These are phyloP conservation scores for Urostyla sp. DNA, from an alignment of 73 alveolate species.

Conservation along the genomic window DNA sequence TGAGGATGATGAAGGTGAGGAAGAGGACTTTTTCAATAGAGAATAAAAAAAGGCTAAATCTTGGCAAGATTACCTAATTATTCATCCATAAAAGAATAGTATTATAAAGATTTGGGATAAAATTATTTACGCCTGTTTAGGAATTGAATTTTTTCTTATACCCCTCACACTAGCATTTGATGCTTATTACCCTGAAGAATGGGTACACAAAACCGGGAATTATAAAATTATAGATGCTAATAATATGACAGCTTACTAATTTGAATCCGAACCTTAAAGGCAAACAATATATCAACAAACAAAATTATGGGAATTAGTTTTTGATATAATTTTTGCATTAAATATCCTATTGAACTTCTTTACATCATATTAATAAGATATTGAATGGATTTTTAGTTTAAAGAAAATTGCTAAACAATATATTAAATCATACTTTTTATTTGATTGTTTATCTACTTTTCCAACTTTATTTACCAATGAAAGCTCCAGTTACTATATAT, in stretches of 20 bases:
- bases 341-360: constrained; percentile 58
- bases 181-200: neutral
- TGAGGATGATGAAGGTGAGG: constrained; percentile 34
- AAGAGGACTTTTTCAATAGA: constrained; percentile 4
- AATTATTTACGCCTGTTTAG: constrained; percentile 22
- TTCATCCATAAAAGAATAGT: constrained; percentile 57
- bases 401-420: constrained; percentile 48
- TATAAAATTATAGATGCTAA: too few relatives aligned
- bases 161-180: constrained; percentile 64
- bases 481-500: constrained; percentile 15
- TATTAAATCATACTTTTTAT: constrained; percentile 42
- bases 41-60: constrained; percentile 1
- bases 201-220: constrained; percentile 1
- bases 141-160: constrained; percentile 32
- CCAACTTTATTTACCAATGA: constrained; percentile 45
- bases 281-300: too few relatives aligned
- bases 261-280: too few relatives aligned
- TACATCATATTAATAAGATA: constrained; percentile 65
- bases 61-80: constrained; percentile 11
- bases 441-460: constrained; percentile 61
- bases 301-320: constrained; percentile 26
- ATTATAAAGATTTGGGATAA: constrained; percentile 53
- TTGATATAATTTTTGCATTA: constrained; percentile 45
- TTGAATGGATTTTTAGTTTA: constrained; percentile 44
- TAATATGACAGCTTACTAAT: too few relatives aligned